These are phyloP conservation scores for Durio zibethinus DNA, from an alignment of 345 rosid genomes.

Conservation along the genomic window DNA sequence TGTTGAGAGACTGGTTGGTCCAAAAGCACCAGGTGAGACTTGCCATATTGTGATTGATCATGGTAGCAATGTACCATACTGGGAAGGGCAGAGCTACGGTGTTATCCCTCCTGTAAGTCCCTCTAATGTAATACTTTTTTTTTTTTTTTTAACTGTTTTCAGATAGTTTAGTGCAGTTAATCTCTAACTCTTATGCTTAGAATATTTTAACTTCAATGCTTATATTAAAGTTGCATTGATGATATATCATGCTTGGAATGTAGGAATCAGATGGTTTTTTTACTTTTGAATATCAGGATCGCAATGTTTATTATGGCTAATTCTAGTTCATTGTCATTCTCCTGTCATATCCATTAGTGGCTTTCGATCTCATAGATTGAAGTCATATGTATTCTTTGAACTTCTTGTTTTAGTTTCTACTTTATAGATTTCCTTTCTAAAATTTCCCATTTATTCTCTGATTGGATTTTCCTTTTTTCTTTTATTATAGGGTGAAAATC, in stretches of 20 bases:
- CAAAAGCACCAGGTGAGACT: conserved; percentile 95
- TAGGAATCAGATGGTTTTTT: not conserved
- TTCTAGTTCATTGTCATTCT: not conserved
- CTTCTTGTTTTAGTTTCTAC: not conserved
- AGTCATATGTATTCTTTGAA: not conserved
- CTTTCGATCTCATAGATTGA: not conserved
- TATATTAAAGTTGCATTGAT: not conserved
- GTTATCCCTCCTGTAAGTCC: conserved; percentile 95
- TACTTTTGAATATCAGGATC: not conserved
- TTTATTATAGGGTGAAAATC: conserved; percentile 83
- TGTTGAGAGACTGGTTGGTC: conserved; percentile 89
- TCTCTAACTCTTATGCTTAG: not conserved
- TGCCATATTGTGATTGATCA: conserved; percentile 97
- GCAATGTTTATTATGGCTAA: not conserved
- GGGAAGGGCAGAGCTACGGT: conserved; percentile 99
- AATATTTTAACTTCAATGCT: not conserved
- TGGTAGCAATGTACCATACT: conserved; percentile 88
- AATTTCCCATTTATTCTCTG: not conserved
- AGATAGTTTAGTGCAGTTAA: not conserved
- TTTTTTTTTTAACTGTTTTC: conserved; percentile 1
- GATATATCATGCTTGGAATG: not conserved
- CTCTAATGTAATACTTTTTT: not conserved
- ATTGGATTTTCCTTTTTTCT: not conserved
- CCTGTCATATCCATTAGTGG: not conserved
- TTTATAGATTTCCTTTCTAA: not conserved